A percentile compares a stretch with the other conserved stretches of the same genome.
Evolutionary conservation across 2,329 filamentous ascomycete species (phyloP).

Genomic region (Monilinia vaccinii-corymbosi): DNA sequence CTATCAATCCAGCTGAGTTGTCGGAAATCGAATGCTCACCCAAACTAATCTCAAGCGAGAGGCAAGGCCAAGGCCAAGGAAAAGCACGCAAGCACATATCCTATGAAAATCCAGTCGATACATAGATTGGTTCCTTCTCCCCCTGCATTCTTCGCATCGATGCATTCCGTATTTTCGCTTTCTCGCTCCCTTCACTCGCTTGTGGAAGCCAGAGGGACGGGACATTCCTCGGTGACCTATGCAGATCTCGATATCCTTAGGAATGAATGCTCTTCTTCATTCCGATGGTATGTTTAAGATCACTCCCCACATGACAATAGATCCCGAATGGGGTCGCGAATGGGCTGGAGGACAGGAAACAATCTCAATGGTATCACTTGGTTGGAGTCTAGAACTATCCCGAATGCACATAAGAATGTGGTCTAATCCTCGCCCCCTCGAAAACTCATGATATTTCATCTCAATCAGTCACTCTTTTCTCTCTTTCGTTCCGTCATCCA

Average conservation of each 20-base stretch:
- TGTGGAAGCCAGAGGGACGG: background rate
- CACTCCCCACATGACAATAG: background rate
- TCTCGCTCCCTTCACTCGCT: background rate
- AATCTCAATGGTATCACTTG: background rate
- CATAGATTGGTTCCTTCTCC: background rate
- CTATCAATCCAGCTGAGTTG: background rate
- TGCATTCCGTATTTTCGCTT: background rate
- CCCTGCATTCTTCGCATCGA: background rate
- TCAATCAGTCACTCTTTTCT: background rate
- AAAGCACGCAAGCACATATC: background rate
- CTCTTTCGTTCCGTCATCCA: background rate
- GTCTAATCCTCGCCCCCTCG: background rate
- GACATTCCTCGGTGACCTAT: background rate
- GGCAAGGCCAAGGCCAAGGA: background rate
- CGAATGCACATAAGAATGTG: background rate
- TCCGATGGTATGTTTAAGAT: background rate
- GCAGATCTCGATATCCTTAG: background rate
- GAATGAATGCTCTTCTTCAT: constrained; percentile 1
- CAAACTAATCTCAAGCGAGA: background rate
- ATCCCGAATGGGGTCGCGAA: background rate
- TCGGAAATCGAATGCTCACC: too few relatives aligned
- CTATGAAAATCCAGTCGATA: background rate
- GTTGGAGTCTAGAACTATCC: background rate
- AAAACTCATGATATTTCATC: background rate
- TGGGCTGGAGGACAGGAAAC: background rate